Evolutionary conservation across 441 rosid species (phyloP).

Genomic region (Brassica hybrid): DNA sequence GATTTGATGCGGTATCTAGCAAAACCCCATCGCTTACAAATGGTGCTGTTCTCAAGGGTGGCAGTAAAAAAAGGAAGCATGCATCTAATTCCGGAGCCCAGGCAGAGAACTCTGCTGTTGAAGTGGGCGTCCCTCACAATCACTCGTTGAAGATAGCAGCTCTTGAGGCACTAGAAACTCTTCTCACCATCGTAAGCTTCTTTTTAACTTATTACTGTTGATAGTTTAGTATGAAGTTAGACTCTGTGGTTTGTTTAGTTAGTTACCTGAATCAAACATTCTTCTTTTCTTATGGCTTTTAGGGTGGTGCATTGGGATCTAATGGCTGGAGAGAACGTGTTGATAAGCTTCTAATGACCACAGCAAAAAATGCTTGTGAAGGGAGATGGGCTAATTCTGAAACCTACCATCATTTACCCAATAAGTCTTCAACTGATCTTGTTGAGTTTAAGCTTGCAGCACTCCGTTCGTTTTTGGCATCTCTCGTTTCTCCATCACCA

Average conservation of each 20-base stretch:
- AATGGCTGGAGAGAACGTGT: slow-evolving; percentile 70
- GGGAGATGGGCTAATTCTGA: slow-evolving; percentile 56
- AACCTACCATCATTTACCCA: slow-evolving; percentile 44
- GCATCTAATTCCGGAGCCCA: slow-evolving; percentile 44
- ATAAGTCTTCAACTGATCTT: slow-evolving; percentile 40
- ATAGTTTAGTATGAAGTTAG: slow-evolving; percentile 6
- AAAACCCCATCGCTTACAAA: slow-evolving; percentile 43
- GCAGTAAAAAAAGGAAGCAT: slow-evolving; percentile 72
- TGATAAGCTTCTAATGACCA: slow-evolving; percentile 62
- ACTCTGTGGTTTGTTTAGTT: slow-evolving; percentile 12
- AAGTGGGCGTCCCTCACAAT: slow-evolving; percentile 48
- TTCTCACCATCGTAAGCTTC: slow-evolving; percentile 73
- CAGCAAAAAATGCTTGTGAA: slow-evolving; percentile 61
- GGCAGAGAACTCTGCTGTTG: slow-evolving; percentile 47
- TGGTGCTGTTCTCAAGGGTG: slow-evolving; percentile 42
- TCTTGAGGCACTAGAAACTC: slow-evolving; percentile 75
- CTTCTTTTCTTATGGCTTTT: slow-evolving; percentile 18
- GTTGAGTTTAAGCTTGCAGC: slow-evolving; percentile 79
- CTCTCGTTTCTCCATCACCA: slow-evolving; percentile 77
- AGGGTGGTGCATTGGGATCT: slow-evolving; percentile 76
- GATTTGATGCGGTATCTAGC: slow-evolving; percentile 37
- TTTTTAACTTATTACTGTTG: not conserved
- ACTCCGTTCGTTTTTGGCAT: slow-evolving; percentile 71
- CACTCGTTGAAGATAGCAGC: slow-evolving; percentile 74
- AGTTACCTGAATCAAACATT: not conserved